Evolutionary conservation across 2,329 filamentous ascomycete genomes (phyloP).

Genomic region (Mycocentrospora acerina): DNA sequence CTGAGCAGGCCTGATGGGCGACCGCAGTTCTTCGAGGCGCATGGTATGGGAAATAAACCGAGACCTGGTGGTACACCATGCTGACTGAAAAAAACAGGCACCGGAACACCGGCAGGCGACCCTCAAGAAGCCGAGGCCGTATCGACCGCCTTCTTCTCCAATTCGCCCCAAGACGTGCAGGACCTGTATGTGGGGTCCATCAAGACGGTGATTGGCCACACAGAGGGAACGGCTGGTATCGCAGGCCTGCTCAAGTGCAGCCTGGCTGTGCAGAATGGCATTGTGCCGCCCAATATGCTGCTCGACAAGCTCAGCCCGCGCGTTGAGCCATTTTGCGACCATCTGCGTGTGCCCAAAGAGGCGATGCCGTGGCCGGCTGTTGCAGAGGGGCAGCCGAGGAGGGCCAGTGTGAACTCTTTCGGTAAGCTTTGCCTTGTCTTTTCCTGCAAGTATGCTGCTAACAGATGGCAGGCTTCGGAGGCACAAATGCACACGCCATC

Average conservation of each 20-base stretch:
- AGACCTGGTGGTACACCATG: too few species aligned
- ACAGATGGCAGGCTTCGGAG: constrained; percentile 13
- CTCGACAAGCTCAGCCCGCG: constrained; percentile 36
- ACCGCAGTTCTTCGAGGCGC: constrained; percentile 24
- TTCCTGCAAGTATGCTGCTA: not conserved
- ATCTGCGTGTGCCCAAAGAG: constrained; percentile 12
- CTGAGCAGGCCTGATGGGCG: constrained; percentile 2
- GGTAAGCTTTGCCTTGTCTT: constrained; percentile 2
- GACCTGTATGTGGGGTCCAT: constrained; percentile 22
- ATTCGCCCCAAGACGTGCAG: not conserved
- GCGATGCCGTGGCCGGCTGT: constrained; percentile 11
- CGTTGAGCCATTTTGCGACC: constrained; percentile 18
- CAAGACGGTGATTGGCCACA: constrained; percentile 47
- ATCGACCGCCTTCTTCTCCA: constrained; percentile 12
- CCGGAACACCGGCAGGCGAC: constrained; percentile 42
- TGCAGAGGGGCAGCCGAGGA: constrained; percentile 1
- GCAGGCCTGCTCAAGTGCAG: constrained; percentile 42
- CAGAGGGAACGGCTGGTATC: constrained; percentile 43
- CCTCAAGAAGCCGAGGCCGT: constrained; percentile 28
- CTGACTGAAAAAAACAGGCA: too few species aligned
- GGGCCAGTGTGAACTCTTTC: constrained; percentile 25
- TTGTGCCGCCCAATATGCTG: constrained; percentile 38
- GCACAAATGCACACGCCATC: constrained; percentile 28
- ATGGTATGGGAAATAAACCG: too few species aligned
- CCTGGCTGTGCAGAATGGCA: constrained; percentile 26